Conservation (phyloP, 2,329 filamentous ascomycete genomes). For the Cercospora janseana region DNA sequence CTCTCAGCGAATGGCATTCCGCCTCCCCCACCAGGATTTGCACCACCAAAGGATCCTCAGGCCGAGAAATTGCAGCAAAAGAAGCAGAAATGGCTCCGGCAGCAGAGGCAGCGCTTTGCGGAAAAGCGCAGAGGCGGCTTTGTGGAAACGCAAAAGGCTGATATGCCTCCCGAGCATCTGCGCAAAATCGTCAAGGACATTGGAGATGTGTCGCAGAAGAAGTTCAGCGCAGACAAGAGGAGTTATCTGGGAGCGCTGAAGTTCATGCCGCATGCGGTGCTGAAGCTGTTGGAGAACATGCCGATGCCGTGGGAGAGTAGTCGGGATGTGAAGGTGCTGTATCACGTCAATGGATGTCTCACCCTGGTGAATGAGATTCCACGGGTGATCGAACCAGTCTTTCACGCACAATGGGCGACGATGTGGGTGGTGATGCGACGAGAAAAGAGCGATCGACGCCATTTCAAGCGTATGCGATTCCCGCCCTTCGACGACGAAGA, state of each 20-base stretch:
- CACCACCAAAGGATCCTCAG: conserved; percentile 75
- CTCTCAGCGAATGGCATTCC: conserved; percentile 42
- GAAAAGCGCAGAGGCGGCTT: conserved; percentile 97
- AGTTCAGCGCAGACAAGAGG: conserved; percentile 97
- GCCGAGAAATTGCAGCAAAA: conserved; percentile 95
- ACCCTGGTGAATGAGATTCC: conserved; percentile 96
- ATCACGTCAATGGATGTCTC: conserved; percentile 96
- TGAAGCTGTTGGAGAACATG: conserved; percentile 99
- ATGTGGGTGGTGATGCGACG: conserved; percentile 99
- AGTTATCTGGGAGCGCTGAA: conserved; percentile 96
- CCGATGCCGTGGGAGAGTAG: conserved; percentile 99
- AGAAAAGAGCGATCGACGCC: conserved; percentile 90
- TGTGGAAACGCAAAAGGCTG: conserved; percentile 95
- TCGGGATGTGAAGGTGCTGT: conserved; percentile 94
- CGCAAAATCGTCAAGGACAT: conserved; percentile 99
- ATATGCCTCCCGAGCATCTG: conserved; percentile 97
- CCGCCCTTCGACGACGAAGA: conserved; percentile 98
- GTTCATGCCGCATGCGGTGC: conserved; percentile 97
- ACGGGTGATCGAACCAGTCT: conserved; percentile 94
- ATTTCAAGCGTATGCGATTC: conserved; percentile 99
- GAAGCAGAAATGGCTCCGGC: conserved; percentile 97
- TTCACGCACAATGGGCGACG: conserved; percentile 97
- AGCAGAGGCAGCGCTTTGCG: conserved; percentile 86
- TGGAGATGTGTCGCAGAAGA: conserved; percentile 98
- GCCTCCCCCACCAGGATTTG: conserved; percentile 82